Conservation (phyloP, 257 asterid species). For the Cynanchum wilfordii region DNA sequence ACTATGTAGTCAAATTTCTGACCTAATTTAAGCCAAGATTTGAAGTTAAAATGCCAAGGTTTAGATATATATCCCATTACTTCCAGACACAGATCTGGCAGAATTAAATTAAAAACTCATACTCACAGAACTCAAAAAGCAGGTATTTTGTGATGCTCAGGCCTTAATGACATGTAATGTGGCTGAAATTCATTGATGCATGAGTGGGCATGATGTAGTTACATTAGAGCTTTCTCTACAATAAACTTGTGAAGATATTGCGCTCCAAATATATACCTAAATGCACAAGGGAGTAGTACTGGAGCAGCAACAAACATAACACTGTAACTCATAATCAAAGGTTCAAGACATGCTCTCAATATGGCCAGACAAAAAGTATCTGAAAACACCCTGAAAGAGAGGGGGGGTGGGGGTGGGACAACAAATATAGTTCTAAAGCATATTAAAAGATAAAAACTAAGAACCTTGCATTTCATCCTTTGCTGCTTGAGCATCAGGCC, state of each 20-base stretch:
- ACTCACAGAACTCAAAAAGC: not conserved
- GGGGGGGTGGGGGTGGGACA: not conserved
- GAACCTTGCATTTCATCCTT: conserved; percentile 97
- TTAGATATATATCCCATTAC: not conserved
- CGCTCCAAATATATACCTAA: not conserved
- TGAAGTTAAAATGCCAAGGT: not conserved
- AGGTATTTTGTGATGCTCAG: not conserved
- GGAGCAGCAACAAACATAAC: not conserved
- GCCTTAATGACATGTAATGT: not conserved
- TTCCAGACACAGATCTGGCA: not conserved
- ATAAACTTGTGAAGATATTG: not conserved
- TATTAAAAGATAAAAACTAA: not conserved
- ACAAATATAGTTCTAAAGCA: not conserved
- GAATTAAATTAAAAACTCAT: not conserved
- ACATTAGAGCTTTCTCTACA: not conserved
- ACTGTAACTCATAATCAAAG: not conserved
- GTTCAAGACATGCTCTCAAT: not conserved
- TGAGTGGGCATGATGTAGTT: not conserved
- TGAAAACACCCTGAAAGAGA: not conserved
- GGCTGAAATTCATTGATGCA: not conserved
- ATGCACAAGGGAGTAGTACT: not conserved
- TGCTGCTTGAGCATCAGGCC: conserved; percentile 91
- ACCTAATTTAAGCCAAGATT: not conserved
- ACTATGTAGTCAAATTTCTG: not conserved
- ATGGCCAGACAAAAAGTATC: not conserved